These are phyloP conservation scores for Phytophthora pistaciae DNA, from an alignment of 352 stramenopile genomes.

Conservation along the genomic window DNA sequence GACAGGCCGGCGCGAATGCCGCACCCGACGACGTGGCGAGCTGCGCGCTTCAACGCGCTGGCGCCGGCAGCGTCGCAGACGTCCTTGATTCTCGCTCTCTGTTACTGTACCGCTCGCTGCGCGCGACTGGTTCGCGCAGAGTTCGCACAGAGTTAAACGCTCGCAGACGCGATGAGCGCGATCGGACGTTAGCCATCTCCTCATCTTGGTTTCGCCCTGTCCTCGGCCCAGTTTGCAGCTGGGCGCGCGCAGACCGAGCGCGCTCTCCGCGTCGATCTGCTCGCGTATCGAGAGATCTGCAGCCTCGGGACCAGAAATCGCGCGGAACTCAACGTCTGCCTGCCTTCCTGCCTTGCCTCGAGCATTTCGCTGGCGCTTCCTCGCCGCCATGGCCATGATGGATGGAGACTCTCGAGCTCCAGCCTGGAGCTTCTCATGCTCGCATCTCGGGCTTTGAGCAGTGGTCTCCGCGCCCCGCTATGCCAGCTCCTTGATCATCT, in stretches of 20 bases:
- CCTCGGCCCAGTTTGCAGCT: conserved; percentile 18
- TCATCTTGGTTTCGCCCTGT: conserved; percentile 34
- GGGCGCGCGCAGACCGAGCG: conserved; percentile 12
- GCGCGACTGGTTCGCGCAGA: conserved; percentile 14
- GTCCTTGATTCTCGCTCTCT: conserved; percentile 7
- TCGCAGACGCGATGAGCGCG: neutral
- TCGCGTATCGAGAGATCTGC: neutral
- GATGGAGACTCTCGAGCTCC: neutral
- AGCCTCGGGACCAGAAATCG: conserved; percentile 16
- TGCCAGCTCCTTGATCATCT: conserved; percentile 5
- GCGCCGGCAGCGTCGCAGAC: conserved; percentile 13
- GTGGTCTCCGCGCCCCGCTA: conserved; percentile 1
- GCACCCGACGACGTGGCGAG: conserved; percentile 22
- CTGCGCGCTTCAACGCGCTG: conserved; percentile 1
- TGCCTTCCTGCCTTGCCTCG: neutral
- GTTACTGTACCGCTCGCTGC: conserved; percentile 12
- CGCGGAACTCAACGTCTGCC: conserved; percentile 3
- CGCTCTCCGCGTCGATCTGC: conserved; percentile 28
- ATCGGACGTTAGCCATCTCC: conserved; percentile 22
- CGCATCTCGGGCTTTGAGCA: conserved; percentile 16
- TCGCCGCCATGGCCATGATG: neutral
- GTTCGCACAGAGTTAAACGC: neutral
- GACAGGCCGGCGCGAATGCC: conserved; percentile 13
- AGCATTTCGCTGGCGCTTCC: conserved; percentile 11
- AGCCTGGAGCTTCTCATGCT: neutral